phyloP scores from a whole-genome alignment of 2,329 filamentous ascomycete genomes.

The Sporothrix brasiliensis region DNA sequence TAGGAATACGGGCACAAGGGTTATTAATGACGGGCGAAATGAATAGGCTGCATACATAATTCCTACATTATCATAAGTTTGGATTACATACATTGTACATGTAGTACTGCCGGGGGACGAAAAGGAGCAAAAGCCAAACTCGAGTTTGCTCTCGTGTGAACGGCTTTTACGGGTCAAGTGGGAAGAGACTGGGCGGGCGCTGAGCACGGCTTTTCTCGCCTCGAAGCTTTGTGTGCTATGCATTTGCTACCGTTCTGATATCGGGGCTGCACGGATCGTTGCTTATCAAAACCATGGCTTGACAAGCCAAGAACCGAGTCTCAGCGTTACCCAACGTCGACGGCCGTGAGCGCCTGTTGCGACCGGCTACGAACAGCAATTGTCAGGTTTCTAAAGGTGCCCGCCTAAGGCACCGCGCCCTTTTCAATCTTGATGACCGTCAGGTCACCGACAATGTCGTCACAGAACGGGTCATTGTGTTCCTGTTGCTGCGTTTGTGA shows the following conservation, averaged over 20 bases:
- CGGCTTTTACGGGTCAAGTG: not conserved
- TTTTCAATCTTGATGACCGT: slow-evolving; percentile 28
- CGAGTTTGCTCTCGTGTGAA: not conserved
- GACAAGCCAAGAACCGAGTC: not conserved
- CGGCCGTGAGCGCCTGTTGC: not conserved
- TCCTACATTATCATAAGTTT: not conserved
- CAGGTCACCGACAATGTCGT: slow-evolving; percentile 22
- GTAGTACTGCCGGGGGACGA: not conserved
- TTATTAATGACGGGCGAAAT: not conserved
- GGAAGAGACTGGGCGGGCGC: no score
- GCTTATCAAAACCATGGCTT: not conserved
- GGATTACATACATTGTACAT: not conserved
- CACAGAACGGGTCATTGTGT: slow-evolving; percentile 30
- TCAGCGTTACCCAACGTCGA: not conserved
- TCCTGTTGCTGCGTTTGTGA: not conserved
- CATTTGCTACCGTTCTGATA: no score
- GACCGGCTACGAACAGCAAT: slow-evolving; percentile 2
- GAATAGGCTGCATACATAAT: no score
- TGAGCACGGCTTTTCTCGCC: not conserved
- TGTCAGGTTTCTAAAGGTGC: not conserved
- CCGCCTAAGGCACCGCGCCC: slow-evolving; percentile 13
- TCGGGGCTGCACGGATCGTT: not conserved
- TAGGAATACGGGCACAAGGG: not conserved
- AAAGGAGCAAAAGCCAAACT: not conserved
- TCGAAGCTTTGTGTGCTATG: not conserved